Evolutionary conservation across 768 basidiomycete genomes (phyloP).

Genomic region (Phylloporus scabripes): DNA sequence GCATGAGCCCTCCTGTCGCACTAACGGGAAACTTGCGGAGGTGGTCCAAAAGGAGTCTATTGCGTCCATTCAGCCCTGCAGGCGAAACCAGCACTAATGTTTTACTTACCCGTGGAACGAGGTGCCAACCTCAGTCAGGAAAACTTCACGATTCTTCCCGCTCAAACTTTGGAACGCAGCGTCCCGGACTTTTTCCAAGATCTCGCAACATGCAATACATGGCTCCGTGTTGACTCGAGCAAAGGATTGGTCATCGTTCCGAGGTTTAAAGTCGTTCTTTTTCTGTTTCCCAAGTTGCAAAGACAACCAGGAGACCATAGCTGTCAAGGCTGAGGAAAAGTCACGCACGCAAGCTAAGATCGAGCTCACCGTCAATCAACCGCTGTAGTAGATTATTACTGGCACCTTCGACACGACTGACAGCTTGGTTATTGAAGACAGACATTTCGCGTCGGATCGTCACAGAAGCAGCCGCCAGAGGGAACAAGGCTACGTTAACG

Average conservation of each 20-base stretch:
- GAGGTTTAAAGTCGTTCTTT: conserved; percentile 93
- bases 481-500: conserved; percentile 82
- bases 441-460: conserved; percentile 90
- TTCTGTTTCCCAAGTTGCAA: conserved; percentile 86
- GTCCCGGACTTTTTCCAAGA: conserved; percentile 75
- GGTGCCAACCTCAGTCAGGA: conserved; percentile 90
- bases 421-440: conserved; percentile 83
- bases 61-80: conserved; percentile 7
- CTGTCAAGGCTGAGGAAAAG: conserved; percentile 33
- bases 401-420: conserved; percentile 79
- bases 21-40: conserved; percentile 95
- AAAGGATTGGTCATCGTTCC: conserved; percentile 93
- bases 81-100: neutral
- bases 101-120: conserved; percentile 77
- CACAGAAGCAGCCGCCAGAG: conserved; percentile 79
- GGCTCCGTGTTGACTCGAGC: conserved; percentile 94
- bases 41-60: conserved; percentile 86
- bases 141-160: conserved; percentile 89
- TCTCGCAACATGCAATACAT: conserved; percentile 79
- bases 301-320: conserved; percentile 68
- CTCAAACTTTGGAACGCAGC: conserved; percentile 69
- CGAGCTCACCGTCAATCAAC: conserved; percentile 66
- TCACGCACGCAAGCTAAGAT: neutral
- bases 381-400: conserved; percentile 77
- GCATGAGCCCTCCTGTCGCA: conserved; percentile 94